Evolutionary conservation across 495 filamentous ascomycete genomes (phyloP).

Genomic region (Neurospora hispaniola): DNA sequence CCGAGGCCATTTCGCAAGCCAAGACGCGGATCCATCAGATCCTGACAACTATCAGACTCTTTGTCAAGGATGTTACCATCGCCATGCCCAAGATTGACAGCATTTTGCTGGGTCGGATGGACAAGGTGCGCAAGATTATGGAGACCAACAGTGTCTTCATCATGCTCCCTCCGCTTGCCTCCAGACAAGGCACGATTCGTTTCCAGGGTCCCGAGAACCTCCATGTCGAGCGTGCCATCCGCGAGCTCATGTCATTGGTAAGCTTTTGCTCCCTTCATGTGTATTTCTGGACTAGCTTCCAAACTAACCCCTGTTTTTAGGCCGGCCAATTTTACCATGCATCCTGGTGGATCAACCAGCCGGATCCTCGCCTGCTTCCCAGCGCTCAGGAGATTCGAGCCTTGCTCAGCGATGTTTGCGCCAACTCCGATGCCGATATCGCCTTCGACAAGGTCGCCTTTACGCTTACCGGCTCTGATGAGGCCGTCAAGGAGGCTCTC

Average conservation of each 20-base stretch:
- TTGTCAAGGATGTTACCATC: slow-evolving; percentile 80
- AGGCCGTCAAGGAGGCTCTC: slow-evolving; percentile 87
- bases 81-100: slow-evolving; percentile 86
- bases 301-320: slow-evolving; percentile 35
- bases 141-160: slow-evolving; percentile 93
- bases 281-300: neutral
- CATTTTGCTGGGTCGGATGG: slow-evolving; percentile 79
- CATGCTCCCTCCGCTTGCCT: slow-evolving; percentile 75
- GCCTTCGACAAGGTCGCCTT: slow-evolving; percentile 90
- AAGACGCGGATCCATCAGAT: slow-evolving; percentile 83
- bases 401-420: slow-evolving; percentile 92
- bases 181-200: slow-evolving; percentile 65
- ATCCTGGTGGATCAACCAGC: slow-evolving; percentile 85
- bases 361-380: slow-evolving; percentile 60
- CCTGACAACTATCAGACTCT: slow-evolving; percentile 64
- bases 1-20: slow-evolving; percentile 69
- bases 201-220: slow-evolving; percentile 87
- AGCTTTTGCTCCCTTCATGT: slow-evolving; percentile 13
- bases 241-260: slow-evolving; percentile 90
- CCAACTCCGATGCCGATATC: slow-evolving; percentile 89
- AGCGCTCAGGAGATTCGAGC: slow-evolving; percentile 65
- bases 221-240: slow-evolving; percentile 85
- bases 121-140: slow-evolving; percentile 96
- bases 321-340: slow-evolving; percentile 96
- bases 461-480: slow-evolving; percentile 88